Evolutionary conservation across 495 filamentous ascomycete genomes (phyloP).

Genomic region (Xylaria curta): DNA sequence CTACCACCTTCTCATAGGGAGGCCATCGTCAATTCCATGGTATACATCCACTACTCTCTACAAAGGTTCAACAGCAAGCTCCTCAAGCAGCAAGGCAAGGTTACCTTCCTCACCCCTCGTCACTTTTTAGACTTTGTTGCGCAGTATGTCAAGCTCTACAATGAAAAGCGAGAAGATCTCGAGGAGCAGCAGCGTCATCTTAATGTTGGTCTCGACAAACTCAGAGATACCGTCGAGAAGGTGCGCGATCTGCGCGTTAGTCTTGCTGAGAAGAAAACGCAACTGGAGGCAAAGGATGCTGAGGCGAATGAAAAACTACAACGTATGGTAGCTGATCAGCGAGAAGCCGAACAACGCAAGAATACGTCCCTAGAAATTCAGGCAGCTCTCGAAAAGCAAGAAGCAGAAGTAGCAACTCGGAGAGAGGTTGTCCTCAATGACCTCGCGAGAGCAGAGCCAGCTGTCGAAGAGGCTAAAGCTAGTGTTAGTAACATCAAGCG

Average conservation of each 20-base stretch:
- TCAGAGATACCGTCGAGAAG: slow-evolving; percentile 98
- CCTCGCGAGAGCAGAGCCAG: slow-evolving; percentile 89
- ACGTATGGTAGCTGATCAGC: slow-evolving; percentile 95
- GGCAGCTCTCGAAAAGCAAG: slow-evolving; percentile 82
- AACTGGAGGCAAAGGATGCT: slow-evolving; percentile 90
- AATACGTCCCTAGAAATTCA: slow-evolving; percentile 87
- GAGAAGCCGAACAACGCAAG: slow-evolving; percentile 92
- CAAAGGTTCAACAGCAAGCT: slow-evolving; percentile 88
- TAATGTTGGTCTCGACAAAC: slow-evolving; percentile 95
- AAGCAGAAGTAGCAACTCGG: slow-evolving; percentile 83
- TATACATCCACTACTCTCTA: slow-evolving; percentile 95
- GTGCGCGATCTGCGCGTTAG: slow-evolving; percentile 89
- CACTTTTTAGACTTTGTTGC: slow-evolving; percentile 99
- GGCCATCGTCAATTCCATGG: slow-evolving; percentile 94
- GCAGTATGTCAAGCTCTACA: slow-evolving; percentile 96
- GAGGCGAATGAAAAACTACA: slow-evolving; percentile 98
- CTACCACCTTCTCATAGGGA: slow-evolving; percentile 90
- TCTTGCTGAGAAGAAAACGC: slow-evolving; percentile 89
- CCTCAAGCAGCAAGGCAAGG: slow-evolving; percentile 86
- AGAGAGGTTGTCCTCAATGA: slow-evolving; percentile 86
- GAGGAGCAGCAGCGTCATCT: slow-evolving; percentile 98
- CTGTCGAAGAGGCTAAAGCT: slow-evolving; percentile 88
- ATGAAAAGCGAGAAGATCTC: slow-evolving; percentile 96
- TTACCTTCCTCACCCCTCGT: slow-evolving; percentile 91
- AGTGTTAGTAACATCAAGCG: slow-evolving; percentile 98